A percentile compares a stretch with the other conserved stretches of the same genome.
phyloP scores from a whole-genome alignment of 2,329 filamentous ascomycete species.

The Paraphoma sp. region DNA sequence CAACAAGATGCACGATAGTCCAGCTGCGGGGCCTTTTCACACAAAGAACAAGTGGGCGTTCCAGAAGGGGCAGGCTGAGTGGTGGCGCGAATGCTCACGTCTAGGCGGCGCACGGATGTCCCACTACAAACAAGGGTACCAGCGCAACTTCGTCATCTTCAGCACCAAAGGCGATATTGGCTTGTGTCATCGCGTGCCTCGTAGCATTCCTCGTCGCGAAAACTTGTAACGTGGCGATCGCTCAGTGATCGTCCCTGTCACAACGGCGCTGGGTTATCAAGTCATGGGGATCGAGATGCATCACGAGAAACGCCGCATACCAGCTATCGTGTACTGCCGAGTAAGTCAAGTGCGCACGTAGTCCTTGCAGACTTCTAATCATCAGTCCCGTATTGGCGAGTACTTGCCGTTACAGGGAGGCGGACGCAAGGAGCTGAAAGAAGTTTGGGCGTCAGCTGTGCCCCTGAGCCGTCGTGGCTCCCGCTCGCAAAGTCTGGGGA shows the following conservation, averaged over 20 bases:
- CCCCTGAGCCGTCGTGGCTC: slow-evolving; percentile 36
- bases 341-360: neutral
- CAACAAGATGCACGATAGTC: slow-evolving; percentile 13
- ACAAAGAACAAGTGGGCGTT: slow-evolving; percentile 6
- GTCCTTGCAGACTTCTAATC: slow-evolving; percentile 1
- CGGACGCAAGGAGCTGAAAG: slow-evolving; percentile 27
- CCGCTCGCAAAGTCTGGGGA: slow-evolving; percentile 31
- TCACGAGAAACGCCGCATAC: slow-evolving; percentile 16
- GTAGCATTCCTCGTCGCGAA: slow-evolving; percentile 14
- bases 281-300: slow-evolving; percentile 22
- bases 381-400: slow-evolving; percentile 14
- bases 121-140: slow-evolving; percentile 30
- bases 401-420: slow-evolving; percentile 19
- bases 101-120: slow-evolving; percentile 20
- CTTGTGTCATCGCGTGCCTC: slow-evolving; percentile 34
- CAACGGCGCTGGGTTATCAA: slow-evolving; percentile 12
- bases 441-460: slow-evolving; percentile 23
- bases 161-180: slow-evolving; percentile 33
- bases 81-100: slow-evolving; percentile 11
- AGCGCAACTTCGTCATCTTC: slow-evolving; percentile 35
- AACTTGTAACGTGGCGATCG: slow-evolving; percentile 27
- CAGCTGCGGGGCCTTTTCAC: slow-evolving; percentile 3
- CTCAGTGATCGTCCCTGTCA: slow-evolving; percentile 20
- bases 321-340: slow-evolving; percentile 11
- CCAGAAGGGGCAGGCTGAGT: slow-evolving; percentile 13